phyloP scores from a whole-genome alignment of 169 alveolate species.

The Plasmodium cynomolgi region DNA sequence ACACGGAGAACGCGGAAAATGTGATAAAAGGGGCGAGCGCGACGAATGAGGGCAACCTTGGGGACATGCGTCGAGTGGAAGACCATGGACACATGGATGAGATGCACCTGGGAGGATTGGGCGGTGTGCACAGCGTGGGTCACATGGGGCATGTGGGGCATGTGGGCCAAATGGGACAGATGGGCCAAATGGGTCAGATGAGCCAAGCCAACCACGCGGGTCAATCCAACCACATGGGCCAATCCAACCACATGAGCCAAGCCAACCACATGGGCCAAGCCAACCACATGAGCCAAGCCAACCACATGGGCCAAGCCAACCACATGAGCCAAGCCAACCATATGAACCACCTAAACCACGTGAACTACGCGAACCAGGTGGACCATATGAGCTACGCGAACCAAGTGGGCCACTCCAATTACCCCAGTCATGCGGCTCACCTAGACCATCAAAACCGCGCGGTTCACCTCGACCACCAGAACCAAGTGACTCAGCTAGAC shows the following conservation, averaged over 20 bases:
- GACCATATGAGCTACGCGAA: neutral
- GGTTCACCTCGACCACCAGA: neutral
- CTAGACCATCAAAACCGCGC: neutral
- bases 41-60: neutral
- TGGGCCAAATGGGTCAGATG: neutral
- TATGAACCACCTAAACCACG: neutral
- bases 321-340: neutral
- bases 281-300: neutral
- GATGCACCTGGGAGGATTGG: neutral
- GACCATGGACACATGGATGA: neutral
- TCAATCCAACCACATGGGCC: neutral
- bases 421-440: neutral
- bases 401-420: neutral
- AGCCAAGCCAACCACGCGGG: neutral
- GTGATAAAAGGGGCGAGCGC: neutral
- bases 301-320: neutral
- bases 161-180: neutral
- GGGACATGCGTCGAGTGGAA: no score
- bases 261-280: no score
- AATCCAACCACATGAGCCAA: neutral
- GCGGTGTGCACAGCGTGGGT: neutral
- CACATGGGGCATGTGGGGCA: neutral
- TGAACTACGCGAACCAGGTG: neutral
- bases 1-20: neutral
- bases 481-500: neutral